Evolutionary conservation across 345 rosid species (phyloP).

Genomic region (Melastoma malabathricum): DNA sequence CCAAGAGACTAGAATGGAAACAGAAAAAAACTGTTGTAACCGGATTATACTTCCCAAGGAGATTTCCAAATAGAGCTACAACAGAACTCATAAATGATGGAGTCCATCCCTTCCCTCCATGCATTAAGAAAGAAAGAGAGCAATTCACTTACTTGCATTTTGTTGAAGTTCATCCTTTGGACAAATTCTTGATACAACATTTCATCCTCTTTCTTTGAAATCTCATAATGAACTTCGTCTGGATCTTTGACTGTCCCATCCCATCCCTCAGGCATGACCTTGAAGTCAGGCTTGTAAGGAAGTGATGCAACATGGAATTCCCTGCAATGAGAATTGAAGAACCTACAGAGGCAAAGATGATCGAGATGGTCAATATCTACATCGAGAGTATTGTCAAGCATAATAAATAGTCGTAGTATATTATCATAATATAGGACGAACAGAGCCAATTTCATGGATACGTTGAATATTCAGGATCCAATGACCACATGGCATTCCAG

Average conservation of each 20-base stretch:
- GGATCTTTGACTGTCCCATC: conserved; percentile 80
- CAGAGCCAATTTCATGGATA: too few species aligned
- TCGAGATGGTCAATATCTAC: neutral
- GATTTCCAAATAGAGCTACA: too few species aligned
- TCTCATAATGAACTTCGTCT: conserved; percentile 94
- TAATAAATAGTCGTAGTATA: too few species aligned
- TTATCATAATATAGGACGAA: too few species aligned
- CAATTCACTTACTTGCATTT: conserved; percentile 55
- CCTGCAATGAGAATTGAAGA: conserved; percentile 72
- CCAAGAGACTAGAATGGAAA: too few species aligned
- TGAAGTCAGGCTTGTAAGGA: conserved; percentile 82
- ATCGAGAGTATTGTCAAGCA: too few species aligned
- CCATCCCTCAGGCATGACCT: conserved; percentile 99
- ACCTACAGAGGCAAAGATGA: conserved; percentile 26
- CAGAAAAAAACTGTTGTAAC: too few species aligned
- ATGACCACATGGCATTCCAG: too few species aligned
- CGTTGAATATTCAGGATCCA: too few species aligned
- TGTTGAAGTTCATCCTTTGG: conserved; percentile 69
- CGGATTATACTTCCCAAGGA: too few species aligned
- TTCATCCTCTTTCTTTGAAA: conserved; percentile 94
- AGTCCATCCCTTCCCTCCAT: too few species aligned
- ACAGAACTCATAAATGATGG: too few species aligned
- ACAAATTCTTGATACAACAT: conserved; percentile 81
- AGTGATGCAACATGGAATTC: conserved; percentile 97
- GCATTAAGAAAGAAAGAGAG: neutral